Evolutionary conservation across 371 early-diverging fungal genomes (phyloP).

Genomic region (Circinella minor): DNA sequence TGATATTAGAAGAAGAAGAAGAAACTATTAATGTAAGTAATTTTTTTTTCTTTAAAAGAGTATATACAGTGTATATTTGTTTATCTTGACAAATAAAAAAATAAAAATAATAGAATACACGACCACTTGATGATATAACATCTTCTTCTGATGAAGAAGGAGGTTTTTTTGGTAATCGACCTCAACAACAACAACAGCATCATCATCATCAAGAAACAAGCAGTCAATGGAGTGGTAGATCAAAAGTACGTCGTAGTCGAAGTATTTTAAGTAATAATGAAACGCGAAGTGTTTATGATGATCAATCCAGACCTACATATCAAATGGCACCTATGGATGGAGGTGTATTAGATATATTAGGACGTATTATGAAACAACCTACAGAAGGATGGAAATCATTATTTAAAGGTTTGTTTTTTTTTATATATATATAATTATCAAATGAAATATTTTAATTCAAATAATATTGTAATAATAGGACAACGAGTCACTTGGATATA

Average conservation of each 20-base stretch:
- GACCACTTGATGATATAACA: not conserved
- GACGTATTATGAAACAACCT: slow-evolving; percentile 56
- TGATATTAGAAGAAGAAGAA: not conserved
- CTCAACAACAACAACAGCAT: slow-evolving; percentile 18
- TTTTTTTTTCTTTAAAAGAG: not conserved
- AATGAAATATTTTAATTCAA: too few relatives aligned
- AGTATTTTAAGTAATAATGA: slow-evolving; percentile 17
- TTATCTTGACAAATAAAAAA: too few relatives aligned
- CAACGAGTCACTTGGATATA: slow-evolving; percentile 74
- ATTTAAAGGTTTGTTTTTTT: slow-evolving; percentile 59
- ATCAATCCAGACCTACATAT: slow-evolving; percentile 58
- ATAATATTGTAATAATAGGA: slow-evolving; percentile 42
- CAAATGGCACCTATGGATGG: slow-evolving; percentile 66
- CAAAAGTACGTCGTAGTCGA: slow-evolving; percentile 19
- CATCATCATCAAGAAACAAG: slow-evolving; percentile 13
- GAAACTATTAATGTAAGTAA: slow-evolving; percentile 3
- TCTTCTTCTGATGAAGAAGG: slow-evolving; percentile 20
- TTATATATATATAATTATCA: too few relatives aligned
- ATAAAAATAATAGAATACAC: not conserved
- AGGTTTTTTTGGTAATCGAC: slow-evolving; percentile 6
- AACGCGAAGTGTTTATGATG: slow-evolving; percentile 62
- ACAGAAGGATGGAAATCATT: slow-evolving; percentile 69
- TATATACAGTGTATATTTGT: not conserved
- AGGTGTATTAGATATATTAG: slow-evolving; percentile 59
- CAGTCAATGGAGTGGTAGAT: slow-evolving; percentile 38